Evolutionary conservation across 495 filamentous ascomycete genomes (phyloP).

Genomic region (Penicillium verhagenii): DNA sequence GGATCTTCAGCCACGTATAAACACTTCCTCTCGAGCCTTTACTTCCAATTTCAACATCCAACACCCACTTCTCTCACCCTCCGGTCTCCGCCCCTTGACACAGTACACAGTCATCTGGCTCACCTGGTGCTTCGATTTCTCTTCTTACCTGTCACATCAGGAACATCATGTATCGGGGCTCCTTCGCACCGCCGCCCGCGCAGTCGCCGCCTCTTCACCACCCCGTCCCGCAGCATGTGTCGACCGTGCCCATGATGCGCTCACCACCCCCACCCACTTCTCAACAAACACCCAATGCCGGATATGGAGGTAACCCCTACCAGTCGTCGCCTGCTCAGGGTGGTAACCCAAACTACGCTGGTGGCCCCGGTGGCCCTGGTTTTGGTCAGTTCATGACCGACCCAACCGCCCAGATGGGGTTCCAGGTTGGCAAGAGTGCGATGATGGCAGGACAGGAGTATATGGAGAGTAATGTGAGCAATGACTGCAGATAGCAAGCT

Average conservation of each 20-base stretch:
- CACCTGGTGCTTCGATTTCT: conserved; percentile 1
- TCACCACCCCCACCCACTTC: conserved; percentile 85
- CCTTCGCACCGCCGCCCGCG: conserved; percentile 71
- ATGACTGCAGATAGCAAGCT: background rate
- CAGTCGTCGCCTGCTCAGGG: conserved; percentile 51
- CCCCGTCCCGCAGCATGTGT: conserved; percentile 97
- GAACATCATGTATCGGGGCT: conserved; percentile 73
- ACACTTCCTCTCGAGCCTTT: conserved; percentile 27
- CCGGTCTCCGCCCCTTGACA: conserved; percentile 9
- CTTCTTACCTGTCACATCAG: conserved; percentile 8
- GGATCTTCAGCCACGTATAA: conserved; percentile 48
- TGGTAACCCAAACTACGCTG: conserved; percentile 54
- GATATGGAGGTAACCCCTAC: conserved; percentile 73
- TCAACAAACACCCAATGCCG: conserved; percentile 66
- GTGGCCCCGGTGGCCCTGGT: conserved; percentile 57
- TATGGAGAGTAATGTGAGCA: conserved; percentile 81
- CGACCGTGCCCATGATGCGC: conserved; percentile 96
- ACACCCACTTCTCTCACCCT: conserved; percentile 10
- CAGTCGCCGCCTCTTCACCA: conserved; percentile 96
- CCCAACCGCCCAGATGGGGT: conserved; percentile 92
- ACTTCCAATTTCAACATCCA: too few species aligned
- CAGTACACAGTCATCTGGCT: background rate
- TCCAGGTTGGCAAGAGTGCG: conserved; percentile 90
- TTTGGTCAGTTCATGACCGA: conserved; percentile 93
- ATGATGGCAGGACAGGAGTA: conserved; percentile 87